Percentiles rank a stretch among this genome's conserved stretches.
phyloP scores from a whole-genome alignment of 2,329 filamentous ascomycete genomes.

The Fusarium illudens region DNA sequence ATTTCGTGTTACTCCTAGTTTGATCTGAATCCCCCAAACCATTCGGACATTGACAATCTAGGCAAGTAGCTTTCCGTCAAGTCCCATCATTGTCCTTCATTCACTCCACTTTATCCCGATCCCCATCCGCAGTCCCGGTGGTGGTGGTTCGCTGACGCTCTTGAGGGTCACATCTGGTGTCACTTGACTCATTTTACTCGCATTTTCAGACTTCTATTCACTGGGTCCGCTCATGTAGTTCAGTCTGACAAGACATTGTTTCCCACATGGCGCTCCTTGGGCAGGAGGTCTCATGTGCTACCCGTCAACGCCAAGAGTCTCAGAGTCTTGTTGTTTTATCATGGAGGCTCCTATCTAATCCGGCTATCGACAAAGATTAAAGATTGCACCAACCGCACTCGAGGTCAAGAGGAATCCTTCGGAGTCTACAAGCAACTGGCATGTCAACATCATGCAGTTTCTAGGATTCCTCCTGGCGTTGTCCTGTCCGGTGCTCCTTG shows the following conservation, averaged over 20 bases:
- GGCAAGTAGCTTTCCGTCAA: slow-evolving; percentile 18
- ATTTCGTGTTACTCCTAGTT: neutral
- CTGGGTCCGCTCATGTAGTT: neutral
- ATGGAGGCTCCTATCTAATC: no score
- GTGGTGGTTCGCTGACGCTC: slow-evolving; percentile 15
- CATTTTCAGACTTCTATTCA: neutral
- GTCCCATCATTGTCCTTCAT: slow-evolving; percentile 16
- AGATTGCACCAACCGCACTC: neutral
- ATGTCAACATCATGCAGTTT: slow-evolving; percentile 17
- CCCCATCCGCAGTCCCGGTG: neutral
- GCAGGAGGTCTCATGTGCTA: slow-evolving; percentile 16
- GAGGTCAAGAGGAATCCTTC: neutral
- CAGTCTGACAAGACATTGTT: slow-evolving; percentile 35
- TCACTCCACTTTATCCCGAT: slow-evolving; percentile 25
- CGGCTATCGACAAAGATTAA: slow-evolving; percentile 3
- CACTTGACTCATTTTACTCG: slow-evolving; percentile 5
- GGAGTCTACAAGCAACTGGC: neutral
- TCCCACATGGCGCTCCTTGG: slow-evolving; percentile 6
- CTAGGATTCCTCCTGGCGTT: slow-evolving; percentile 8
- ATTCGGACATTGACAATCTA: slow-evolving; percentile 1
- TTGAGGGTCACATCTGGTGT: slow-evolving; percentile 3
- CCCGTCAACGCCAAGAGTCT: slow-evolving; percentile 15
- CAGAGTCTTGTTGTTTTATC: neutral
- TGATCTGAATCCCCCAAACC: neutral
- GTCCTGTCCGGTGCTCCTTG: neutral